phyloP scores from a whole-genome alignment of 2,329 filamentous ascomycete genomes.

The Aspergillus niger region DNA sequence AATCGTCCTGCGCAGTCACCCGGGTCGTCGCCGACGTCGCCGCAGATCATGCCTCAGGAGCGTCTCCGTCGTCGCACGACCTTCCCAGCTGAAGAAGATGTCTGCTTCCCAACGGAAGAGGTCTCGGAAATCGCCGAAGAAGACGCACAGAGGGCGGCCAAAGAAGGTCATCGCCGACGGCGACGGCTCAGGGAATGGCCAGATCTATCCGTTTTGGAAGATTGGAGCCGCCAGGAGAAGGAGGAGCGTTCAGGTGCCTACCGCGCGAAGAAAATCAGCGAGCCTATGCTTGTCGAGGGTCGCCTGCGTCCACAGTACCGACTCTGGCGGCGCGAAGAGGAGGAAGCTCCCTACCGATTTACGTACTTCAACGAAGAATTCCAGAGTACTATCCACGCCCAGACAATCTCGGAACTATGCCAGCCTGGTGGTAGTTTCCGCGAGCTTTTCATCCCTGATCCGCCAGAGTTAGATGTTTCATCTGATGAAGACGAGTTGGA shows the following conservation, averaged over 20 bases:
- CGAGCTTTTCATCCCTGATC: slow-evolving; percentile 89
- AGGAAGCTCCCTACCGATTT: slow-evolving; percentile 90
- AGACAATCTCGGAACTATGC: slow-evolving; percentile 89
- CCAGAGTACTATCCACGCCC: slow-evolving; percentile 91
- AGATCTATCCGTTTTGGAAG: slow-evolving; percentile 77
- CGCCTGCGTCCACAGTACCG: slow-evolving; percentile 77
- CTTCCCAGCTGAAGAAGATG: slow-evolving; percentile 75
- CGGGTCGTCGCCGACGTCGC: slow-evolving; percentile 45
- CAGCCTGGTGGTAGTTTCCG: slow-evolving; percentile 81
- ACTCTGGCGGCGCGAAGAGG: slow-evolving; percentile 83
- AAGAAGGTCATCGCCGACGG: slow-evolving; percentile 50
- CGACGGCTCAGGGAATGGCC: slow-evolving; percentile 79
- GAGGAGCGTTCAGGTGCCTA: slow-evolving; percentile 80
- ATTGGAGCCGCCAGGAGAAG: slow-evolving; percentile 90
- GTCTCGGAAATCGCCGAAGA: slow-evolving; percentile 85
- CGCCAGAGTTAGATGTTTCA: slow-evolving; percentile 71
- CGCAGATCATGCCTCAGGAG: slow-evolving; percentile 39
- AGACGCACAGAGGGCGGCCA: slow-evolving; percentile 52
- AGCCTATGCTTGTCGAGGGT: slow-evolving; percentile 89
- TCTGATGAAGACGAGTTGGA: slow-evolving; percentile 64
- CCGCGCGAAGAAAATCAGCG: slow-evolving; percentile 86
- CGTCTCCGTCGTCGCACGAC: slow-evolving; percentile 56
- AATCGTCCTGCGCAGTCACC: slow-evolving; percentile 24
- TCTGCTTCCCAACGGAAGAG: slow-evolving; percentile 82
- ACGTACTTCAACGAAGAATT: slow-evolving; percentile 99